Base-by-base conservation (phyloP, 495 filamentous ascomycete genomes). In the Annulohypoxylon maeteangense region DNA sequence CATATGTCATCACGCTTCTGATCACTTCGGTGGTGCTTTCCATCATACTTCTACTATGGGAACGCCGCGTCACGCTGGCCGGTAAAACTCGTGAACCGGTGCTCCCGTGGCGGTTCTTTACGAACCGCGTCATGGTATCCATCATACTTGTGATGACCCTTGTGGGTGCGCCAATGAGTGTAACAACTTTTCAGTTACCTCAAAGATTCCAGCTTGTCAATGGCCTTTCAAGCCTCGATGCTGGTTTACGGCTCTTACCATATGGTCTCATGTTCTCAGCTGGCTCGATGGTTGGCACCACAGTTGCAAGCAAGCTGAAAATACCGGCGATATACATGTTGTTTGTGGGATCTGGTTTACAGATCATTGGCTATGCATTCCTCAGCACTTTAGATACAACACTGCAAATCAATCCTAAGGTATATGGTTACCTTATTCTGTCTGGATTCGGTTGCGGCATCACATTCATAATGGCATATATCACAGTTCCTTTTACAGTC, bases 171-270 rank as follows among this genome's bases (percentile, higher is more conserved):
- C 51, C 64, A 0, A 42, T 60, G 1, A 48, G 82, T 25, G 70
- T 80, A 7, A 60, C 75, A 64, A 73, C 84, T 1, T 81, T 85
- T 6, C 80, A 81, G 32, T 67, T 89, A 4, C 84, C 86, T 0
- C 76, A 84, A 40, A 78, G 83, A 58, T 83, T 84, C 36, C 81
- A 87, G 53, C 60, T 84, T 6, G 80, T 85, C 2, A 71, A 84
- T 27, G 74, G 70, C 0, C 59, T 74, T 58, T 78, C 68, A 59
- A 55, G 77, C 1, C 38, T 80, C 1, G 68, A 75, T 0, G 81
- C 87, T 0, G 87, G 85, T 8, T 63, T 88, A 7, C 70, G 82
- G 14, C 70, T 90, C 31, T 74, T 87, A 2, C 82, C 83, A 5
- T 80, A 82, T 34, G 36, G 78, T 0, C 75, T 64, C 45, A 74